Base-by-base conservation (phyloP, 179 eudicot genomes). In the Corrigiola litoralis region DNA sequence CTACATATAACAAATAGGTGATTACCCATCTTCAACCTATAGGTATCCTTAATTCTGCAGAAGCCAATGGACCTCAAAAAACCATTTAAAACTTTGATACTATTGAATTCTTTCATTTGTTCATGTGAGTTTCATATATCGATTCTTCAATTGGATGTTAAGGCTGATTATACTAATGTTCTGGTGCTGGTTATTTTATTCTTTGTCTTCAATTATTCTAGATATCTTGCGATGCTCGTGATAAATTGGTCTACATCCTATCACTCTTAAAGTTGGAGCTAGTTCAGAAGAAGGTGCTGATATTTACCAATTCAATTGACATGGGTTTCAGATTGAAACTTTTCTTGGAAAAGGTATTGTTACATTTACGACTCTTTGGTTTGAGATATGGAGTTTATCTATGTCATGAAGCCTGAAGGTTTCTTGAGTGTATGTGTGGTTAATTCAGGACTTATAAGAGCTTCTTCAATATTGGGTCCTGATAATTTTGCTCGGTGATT, bases 211-310 rank as follows among this genome's bases (percentile, higher is more conserved):
- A 32, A 16, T 57, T 34, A 72, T 14, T 78, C 52, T 68, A 95
- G 97, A 84, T 95, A 67, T 85, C 95, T 60, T 95, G 99, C 79
- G 52, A 83, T 62, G 79, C 81, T 67, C 92, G 81, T 17, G 99
- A 95, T 77, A 95, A 95, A 72, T 80, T 83, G 75, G 74, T 94
- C 25, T 68, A 88, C 77, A 83, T 88, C 73, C 83, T 90, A 50
- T 91, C 97, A 29, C 90, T 95, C 38, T 75, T 95, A 77, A 91
- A 95, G 82, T 68, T 83, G 81, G 95, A 95, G 79, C 80, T 91
- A 63, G 78, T 95, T 77, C 97, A 88, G 69, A 88, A 87, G 66
- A 91, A 85, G 66, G 90, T 87, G 68, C 77, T 95, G 66, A 74
- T 91, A 68, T 95, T 91, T 72, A 81, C 96, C 16, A 95, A 91